Evolutionary conservation across 2,329 filamentous ascomycete species (phyloP).

Genomic region (Alternaria alternata): DNA sequence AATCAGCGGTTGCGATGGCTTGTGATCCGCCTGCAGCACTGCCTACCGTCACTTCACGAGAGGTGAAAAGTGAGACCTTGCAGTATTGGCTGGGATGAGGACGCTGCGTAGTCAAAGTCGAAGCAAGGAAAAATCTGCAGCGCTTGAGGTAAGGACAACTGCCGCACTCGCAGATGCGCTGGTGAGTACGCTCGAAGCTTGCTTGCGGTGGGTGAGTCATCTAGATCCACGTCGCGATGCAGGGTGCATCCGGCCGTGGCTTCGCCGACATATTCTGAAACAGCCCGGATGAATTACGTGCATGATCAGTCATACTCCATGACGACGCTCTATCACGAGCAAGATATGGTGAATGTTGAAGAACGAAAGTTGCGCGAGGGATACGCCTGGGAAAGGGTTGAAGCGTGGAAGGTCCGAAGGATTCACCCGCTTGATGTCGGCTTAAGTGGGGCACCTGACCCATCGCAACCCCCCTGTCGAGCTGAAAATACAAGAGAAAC

Average conservation of each 20-base stretch:
- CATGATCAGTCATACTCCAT: constrained; percentile 32
- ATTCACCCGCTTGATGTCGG: constrained; percentile 31
- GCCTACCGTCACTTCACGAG: constrained; percentile 16
- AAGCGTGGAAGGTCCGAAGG: constrained; percentile 2
- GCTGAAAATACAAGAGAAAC: constrained; percentile 37
- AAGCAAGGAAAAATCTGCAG: constrained; percentile 10
- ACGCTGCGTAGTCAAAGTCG: background rate
- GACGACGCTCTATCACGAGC: constrained; percentile 14
- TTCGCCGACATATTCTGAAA: constrained; percentile 44
- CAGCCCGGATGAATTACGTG: constrained; percentile 31
- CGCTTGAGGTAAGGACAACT: constrained; percentile 20
- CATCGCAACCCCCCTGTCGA: constrained; percentile 36
- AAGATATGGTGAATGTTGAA: constrained; percentile 3
- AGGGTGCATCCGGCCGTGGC: constrained; percentile 26
- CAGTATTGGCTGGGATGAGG: constrained; percentile 21
- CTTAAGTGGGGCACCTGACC: constrained; percentile 27
- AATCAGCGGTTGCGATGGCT: constrained; percentile 20
- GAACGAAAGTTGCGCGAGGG: constrained; percentile 6
- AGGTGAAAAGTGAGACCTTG: constrained; percentile 17
- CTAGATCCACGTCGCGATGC: constrained; percentile 42
- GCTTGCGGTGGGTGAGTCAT: constrained; percentile 44
- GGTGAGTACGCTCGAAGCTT: constrained; percentile 8
- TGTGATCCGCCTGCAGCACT: constrained; percentile 28
- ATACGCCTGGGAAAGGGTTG: constrained; percentile 6
- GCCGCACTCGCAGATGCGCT: constrained; percentile 16